Percentiles rank a stretch among this genome's conserved stretches.
Conservation (phyloP, 208 protist species). For the Tritrichomonas musculus region DNA sequence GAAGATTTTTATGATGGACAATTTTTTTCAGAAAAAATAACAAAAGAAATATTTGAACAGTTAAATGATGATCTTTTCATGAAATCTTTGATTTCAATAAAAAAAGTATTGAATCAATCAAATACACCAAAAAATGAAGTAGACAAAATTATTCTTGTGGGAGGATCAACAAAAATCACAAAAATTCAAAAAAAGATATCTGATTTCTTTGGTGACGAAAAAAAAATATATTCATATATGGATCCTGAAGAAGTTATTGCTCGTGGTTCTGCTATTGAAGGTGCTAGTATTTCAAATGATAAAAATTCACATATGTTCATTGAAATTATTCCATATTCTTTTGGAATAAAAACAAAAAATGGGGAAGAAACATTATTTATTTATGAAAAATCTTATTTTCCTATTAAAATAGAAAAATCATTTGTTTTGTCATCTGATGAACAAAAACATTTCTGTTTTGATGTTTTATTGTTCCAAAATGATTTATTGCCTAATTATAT, state of each 20-base stretch:
- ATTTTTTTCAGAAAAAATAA: slow-evolving; percentile 83
- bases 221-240: slow-evolving; percentile 64
- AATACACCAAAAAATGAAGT: slow-evolving; percentile 78
- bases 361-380: slow-evolving; percentile 84
- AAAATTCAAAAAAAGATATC: slow-evolving; percentile 87
- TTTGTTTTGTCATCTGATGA: slow-evolving; percentile 90
- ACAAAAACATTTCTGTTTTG: slow-evolving; percentile 90
- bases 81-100: slow-evolving; percentile 76
- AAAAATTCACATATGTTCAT: slow-evolving; percentile 62
- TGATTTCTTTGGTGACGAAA: slow-evolving; percentile 89
- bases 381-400: slow-evolving; percentile 59
- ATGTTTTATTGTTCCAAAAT: no score
- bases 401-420: slow-evolving; percentile 62
- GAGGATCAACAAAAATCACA: slow-evolving; percentile 81
- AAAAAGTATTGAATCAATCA: slow-evolving; percentile 78
- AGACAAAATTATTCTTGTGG: slow-evolving; percentile 78
- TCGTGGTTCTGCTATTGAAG: slow-evolving; percentile 80
- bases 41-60: slow-evolving; percentile 92
- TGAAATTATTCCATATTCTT: slow-evolving; percentile 53
- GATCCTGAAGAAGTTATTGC: slow-evolving; percentile 71
- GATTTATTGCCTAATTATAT: no score
- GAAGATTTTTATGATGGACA: slow-evolving; percentile 85
- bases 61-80: slow-evolving; percentile 88
- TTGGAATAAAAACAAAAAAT: slow-evolving; percentile 55
- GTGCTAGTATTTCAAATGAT: slow-evolving; percentile 77